Percentiles rank a stretch among this genome's conserved stretches.
Conservation (phyloP, 306 rosid genomes). For the Cucumis sativus region DNA sequence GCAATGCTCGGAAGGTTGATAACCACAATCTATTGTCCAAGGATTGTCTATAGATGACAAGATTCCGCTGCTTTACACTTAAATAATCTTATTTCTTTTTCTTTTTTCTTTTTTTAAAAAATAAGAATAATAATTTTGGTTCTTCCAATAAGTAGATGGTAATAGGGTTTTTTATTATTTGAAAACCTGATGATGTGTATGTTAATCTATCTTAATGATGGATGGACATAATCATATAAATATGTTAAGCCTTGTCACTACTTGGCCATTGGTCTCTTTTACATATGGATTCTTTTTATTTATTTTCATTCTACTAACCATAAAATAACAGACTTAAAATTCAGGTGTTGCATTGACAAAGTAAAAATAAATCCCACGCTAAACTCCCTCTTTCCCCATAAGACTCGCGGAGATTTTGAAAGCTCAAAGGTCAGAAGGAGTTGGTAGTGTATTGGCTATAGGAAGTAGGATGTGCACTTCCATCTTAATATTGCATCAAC, state of each 20-base stretch:
- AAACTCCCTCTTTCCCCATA: background rate
- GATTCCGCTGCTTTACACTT: background rate
- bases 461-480: conserved; percentile 15
- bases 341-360: background rate
- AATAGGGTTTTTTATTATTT: background rate
- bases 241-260: background rate
- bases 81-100: background rate
- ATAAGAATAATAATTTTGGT: background rate
- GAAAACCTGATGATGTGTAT: background rate
- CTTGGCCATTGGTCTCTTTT: background rate
- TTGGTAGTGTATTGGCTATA: conserved; percentile 17
- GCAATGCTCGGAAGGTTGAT: conserved; percentile 53
- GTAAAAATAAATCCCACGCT: background rate
- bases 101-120: no score
- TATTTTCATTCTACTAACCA: no score
- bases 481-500: conserved; percentile 12
- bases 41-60: conserved; percentile 49
- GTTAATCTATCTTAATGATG: background rate
- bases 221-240: background rate
- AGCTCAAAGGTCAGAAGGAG: conserved; percentile 15
- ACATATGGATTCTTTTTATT: background rate
- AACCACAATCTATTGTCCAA: conserved; percentile 31
- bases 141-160: background rate
- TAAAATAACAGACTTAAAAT: no score
- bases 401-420: conserved; percentile 4